These are phyloP conservation scores for Xylaria flabelliformis DNA, from an alignment of 495 filamentous ascomycete genomes.

Conservation along the genomic window DNA sequence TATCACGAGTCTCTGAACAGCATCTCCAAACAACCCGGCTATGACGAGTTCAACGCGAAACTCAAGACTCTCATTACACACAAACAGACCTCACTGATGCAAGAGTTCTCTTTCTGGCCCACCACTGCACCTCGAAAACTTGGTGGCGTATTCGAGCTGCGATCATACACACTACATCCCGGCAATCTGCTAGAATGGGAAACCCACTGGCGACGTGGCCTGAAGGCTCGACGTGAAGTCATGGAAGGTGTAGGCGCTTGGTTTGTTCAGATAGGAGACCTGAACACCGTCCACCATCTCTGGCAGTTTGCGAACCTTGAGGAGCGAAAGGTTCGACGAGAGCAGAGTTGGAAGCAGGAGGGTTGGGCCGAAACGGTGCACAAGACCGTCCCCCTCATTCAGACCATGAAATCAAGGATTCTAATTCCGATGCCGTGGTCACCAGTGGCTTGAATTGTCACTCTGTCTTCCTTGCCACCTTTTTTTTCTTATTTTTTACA, in stretches of 20 bases:
- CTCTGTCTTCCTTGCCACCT: neutral
- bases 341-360: conserved; percentile 93
- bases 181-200: conserved; percentile 98
- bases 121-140: conserved; percentile 88
- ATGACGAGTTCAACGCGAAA: conserved; percentile 78
- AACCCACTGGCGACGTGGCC: conserved; percentile 93
- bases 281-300: conserved; percentile 97
- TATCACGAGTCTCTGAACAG: conserved; percentile 90
- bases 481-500: neutral
- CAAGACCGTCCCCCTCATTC: conserved; percentile 96
- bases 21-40: conserved; percentile 80
- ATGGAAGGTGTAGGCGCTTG: conserved; percentile 99
- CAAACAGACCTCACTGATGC: conserved; percentile 93
- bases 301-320: conserved; percentile 99
- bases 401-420: conserved; percentile 93
- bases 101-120: conserved; percentile 99
- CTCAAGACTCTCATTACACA: conserved; percentile 79
- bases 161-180: conserved; percentile 94
- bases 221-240: conserved; percentile 88
- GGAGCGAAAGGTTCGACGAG: conserved; percentile 86
- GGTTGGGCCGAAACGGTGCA: conserved; percentile 99
- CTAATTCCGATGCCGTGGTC: conserved; percentile 96
- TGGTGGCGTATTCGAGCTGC: conserved; percentile 93
- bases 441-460: conserved; percentile 71
- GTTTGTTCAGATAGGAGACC: conserved; percentile 97